Evolutionary conservation across 1,139 yeast species (phyloP), one percentile per base, ranked within the genome.

Genomic region (Sugiyamaella japonica): DNA sequence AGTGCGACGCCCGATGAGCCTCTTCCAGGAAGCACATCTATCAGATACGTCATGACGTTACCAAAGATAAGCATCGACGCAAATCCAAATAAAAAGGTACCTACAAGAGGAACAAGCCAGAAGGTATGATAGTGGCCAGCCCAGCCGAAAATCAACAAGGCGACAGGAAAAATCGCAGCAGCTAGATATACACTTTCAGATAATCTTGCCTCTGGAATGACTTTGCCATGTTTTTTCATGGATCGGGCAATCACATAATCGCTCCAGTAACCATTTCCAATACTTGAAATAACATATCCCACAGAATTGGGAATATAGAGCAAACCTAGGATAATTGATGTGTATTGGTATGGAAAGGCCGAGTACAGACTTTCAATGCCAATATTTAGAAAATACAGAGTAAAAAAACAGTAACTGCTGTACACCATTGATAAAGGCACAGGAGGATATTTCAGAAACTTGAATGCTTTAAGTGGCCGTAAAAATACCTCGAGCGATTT

Each of bases 1-100:
- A 89, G 70, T 0, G 96, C 96, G 43, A 89, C 89, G 1, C 95
- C 96, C 0, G 95, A 86, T 4, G 96, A 91, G 39, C 96, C 96
- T 63, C 85, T 79, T 0, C 96, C 96, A 0, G 96, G 96, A 50
- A 89, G 75, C 0, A 90, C 83, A 67, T 89, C 96, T 1, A 89
- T 91, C 56, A 89, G 73, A 66, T 88, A 89, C 0, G 96, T 88
- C 3, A 86, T 82, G 0, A 90, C 85, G 7, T 89, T 83, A 1
- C 95, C 95, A 60, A 88, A 87, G 7, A 87, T 83, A 70, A 89
- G 80, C 95, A 89, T 87, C 23, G 89, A 83, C 0, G 93, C 87
- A 66, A 86, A 82, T 0, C 97, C 97, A 68, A 85, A 87, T 5
- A 87, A 59, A 1, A 91, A 88, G 3, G 95, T 84, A 0, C 96